Conservation (phyloP, 2,329 filamentous ascomycete species). For the Cladosporium sp. region DNA sequence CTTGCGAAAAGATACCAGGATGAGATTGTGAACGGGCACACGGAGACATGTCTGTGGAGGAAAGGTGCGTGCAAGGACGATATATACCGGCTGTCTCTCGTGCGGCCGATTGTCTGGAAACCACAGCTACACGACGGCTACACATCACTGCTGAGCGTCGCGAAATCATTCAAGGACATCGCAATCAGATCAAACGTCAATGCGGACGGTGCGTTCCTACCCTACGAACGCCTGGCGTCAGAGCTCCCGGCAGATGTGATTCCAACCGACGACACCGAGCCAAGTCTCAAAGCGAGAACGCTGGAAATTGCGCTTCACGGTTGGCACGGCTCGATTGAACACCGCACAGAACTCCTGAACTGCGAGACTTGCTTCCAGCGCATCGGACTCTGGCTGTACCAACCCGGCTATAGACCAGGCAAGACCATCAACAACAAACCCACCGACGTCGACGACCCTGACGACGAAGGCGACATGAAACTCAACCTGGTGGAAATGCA, state of each 20-base stretch:
- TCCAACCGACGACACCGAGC: conserved; percentile 17
- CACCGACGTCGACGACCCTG: conserved; percentile 43
- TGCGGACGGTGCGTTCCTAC: conserved; percentile 17
- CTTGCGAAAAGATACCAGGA: conserved; percentile 75
- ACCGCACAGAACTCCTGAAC: conserved; percentile 70
- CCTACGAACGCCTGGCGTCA: conserved; percentile 27
- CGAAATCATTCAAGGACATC: conserved; percentile 30
- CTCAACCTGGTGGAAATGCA: conserved; percentile 38
- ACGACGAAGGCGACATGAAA: conserved; percentile 23
- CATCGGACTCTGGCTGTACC: conserved; percentile 90
- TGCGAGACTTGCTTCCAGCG: conserved; percentile 87
- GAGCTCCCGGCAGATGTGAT: conserved; percentile 33
- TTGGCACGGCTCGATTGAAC: conserved; percentile 55
- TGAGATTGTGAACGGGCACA: conserved; percentile 73
- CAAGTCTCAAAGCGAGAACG: conserved; percentile 23
- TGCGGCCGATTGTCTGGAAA: conserved; percentile 38
- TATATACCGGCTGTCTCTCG: conserved; percentile 60
- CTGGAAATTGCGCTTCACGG: conserved; percentile 46
- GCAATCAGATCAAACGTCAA: conserved; percentile 20
- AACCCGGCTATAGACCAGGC: conserved; percentile 53
- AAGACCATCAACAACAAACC: conserved; percentile 34
- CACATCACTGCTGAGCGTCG: conserved; percentile 29
- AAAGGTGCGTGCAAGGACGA: conserved; percentile 81
- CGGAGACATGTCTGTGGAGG: conserved; percentile 81
- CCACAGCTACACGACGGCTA: conserved; percentile 33